Base-by-base conservation (phyloP, 805 yeast genomes). In the Sugiyamaella smithiae region DNA sequence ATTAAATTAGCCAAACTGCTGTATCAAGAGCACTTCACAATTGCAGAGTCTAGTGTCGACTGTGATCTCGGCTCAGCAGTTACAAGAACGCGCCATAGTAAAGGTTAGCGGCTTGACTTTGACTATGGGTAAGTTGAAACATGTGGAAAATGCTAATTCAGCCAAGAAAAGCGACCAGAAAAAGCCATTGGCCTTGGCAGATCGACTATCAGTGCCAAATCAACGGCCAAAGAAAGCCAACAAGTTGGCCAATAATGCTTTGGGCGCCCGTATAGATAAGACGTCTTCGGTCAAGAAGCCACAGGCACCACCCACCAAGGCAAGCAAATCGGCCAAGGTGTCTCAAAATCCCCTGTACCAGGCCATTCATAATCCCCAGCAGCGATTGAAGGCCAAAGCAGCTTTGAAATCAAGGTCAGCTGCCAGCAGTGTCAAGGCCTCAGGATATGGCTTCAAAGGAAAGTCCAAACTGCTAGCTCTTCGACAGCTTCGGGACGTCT, bases 281-380 rank as follows among this genome's bases (percentile, higher is more conserved):
- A 7, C 12, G 12, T n/a, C 16, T 4, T 29, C 33, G 16, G 33
- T 29, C 6, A 29, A 29, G 14, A 29, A 29, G 33, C 8, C 33
- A 29, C 33, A 4, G 7, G 33, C 7, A 29, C 4, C 12, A 6
- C 33, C 8, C 33, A 29, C 12, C n/a, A n/a, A n/a, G n/a, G n/a
- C n/a, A n/a, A n/a, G n/a, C 8, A 26, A 26, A 29, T 16, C 12
- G 33, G 16, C 33, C 6, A 4, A n/a, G 4, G 16, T 29, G 12
- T 16, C 33, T 7, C 24, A 16, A 5, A 41, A 41, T 16, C 44
- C 48, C 11, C 38, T 45, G 20, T 45, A 36, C 33, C 32, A 35
- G 31, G 48, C 48, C 14, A 45, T 45, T 24, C 48, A 45, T 31
- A 17, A 40, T 26, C 43, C 43, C 8, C 14, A 25, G 32, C 17